Conservation (phyloP, 805 yeast species). For the Helenozyma rhizophorensis region DNA sequence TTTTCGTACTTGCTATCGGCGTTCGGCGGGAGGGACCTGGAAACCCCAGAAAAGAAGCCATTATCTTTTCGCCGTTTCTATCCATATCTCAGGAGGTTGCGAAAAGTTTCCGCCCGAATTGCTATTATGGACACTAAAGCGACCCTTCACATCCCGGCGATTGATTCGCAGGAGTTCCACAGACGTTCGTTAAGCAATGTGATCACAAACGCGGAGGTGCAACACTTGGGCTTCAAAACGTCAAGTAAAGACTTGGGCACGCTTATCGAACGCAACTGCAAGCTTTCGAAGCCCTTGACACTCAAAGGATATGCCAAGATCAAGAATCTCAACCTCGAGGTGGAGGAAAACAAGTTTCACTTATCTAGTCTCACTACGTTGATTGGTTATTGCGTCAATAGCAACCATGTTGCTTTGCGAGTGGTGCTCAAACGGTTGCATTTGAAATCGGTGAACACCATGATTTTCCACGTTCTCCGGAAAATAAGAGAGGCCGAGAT, state of each 20-base stretch:
- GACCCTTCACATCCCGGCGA: constrained; percentile 27
- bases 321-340: constrained; percentile 26
- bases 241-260: constrained; percentile 21
- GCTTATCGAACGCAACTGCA: constrained; percentile 3
- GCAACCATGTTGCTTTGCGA: constrained; percentile 19
- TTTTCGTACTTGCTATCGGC: constrained; percentile 13
- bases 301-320: constrained; percentile 26
- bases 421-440: constrained; percentile 22
- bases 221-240: constrained; percentile 22
- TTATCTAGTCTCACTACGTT: constrained; percentile 26
- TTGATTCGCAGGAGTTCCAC: constrained; percentile 5
- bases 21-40: no score
- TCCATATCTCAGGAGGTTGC: constrained; percentile 9
- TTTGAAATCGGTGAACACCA: constrained; percentile 33
- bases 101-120: constrained; percentile 19
- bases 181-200: constrained; percentile 27
- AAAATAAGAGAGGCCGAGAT: constrained; percentile 27
- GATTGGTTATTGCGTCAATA: constrained; percentile 22
- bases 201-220: constrained; percentile 18
- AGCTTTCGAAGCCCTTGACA: background rate
- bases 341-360: constrained; percentile 27
- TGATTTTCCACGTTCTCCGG: constrained; percentile 32
- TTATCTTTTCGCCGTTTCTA: no score
- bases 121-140: constrained; percentile 28
- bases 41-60: no score